Percentiles rank a stretch among this genome's conserved stretches.
Evolutionary conservation across 352 stramenopile genomes (phyloP).

Genomic region (Pythium diclinum): DNA sequence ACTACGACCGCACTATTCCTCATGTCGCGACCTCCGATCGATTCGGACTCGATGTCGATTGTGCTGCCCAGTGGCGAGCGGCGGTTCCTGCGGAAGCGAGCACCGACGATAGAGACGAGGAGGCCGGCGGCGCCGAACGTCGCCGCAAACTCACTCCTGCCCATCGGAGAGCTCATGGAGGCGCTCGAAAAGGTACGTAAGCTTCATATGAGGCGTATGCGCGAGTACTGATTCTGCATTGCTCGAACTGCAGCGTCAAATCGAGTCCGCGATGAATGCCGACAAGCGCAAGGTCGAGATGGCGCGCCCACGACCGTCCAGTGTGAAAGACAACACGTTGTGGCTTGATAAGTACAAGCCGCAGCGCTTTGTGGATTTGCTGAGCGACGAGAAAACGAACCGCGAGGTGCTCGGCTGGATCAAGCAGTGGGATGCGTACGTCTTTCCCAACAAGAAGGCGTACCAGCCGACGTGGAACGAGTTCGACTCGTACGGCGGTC

Average conservation of each 20-base stretch:
- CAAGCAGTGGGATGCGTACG: constrained; percentile 94
- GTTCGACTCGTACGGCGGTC: constrained; percentile 18
- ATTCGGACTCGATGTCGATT: constrained; percentile 59
- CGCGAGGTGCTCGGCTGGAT: constrained; percentile 94
- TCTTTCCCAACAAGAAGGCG: constrained; percentile 84
- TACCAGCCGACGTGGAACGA: constrained; percentile 20
- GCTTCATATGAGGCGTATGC: too few species aligned
- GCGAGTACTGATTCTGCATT: background rate
- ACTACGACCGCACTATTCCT: constrained; percentile 41
- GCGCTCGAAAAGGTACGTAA: constrained; percentile 41
- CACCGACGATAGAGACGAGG: constrained; percentile 13
- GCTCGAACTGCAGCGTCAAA: constrained; percentile 47
- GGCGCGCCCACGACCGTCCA: background rate
- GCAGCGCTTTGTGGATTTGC: constrained; percentile 90
- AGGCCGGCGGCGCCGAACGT: constrained; percentile 16
- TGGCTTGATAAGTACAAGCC: constrained; percentile 98
- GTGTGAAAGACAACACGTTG: constrained; percentile 42
- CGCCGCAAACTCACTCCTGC: constrained; percentile 36
- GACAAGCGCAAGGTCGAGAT: constrained; percentile 21
- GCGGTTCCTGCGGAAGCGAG: constrained; percentile 67
- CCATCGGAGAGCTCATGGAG: constrained; percentile 59
- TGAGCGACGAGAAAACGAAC: constrained; percentile 97
- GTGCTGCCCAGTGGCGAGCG: constrained; percentile 49
- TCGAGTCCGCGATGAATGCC: constrained; percentile 52
- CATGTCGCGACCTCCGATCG: constrained; percentile 54